Base-by-base conservation (phyloP, 148 eudicot species). In the Rhododendron ferrugineum region DNA sequence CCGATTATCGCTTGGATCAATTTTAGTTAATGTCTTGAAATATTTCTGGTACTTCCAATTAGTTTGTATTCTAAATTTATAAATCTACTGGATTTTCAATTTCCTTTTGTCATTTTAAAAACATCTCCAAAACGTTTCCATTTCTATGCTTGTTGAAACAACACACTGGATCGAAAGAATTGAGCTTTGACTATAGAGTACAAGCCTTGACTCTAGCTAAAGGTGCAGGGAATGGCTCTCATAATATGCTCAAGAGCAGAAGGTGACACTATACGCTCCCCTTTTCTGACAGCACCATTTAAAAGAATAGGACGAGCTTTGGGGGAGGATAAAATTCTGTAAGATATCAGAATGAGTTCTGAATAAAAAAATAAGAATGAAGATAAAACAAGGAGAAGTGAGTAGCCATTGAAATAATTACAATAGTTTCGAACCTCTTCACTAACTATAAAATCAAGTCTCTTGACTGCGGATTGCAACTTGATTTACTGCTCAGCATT, bases 201-300 rank as follows among this genome's bases (percentile, higher is more conserved):
- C 82, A 72, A 74, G 90, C 96, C 94, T 92, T 91, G 58, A 90
- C 86, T 87, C 91, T 86, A 58, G 91, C 72, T 42, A 92, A 86
- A 62, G 92, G 36, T 68, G 92, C 85, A 82, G 96, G 93, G 83
- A 90, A 92, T 15, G 30, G 89, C 85, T 90, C 85, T 89, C 90
- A 93, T 88, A 54, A 92, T 87, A 83, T 80, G 50, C 62, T 89
- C 93, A 85, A 93, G 92, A 74, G 93, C 89, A 50, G 90, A 86
- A 44, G 96, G 94, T 79, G 94, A 94, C 40, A 93, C 88, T 49
- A 93, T 72, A 56, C 94, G 92, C 90, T 90, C 93, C 13, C 93
- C 93, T 85, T 90, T 93, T 81, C 91, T 90, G 34, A 92, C 93
- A 83, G 94, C 91, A 60, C 88, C 90, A 85, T 87, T 92, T 56